Conservation (phyloP, 2,329 filamentous ascomycete genomes). For the Fusarium dimerum region DNA sequence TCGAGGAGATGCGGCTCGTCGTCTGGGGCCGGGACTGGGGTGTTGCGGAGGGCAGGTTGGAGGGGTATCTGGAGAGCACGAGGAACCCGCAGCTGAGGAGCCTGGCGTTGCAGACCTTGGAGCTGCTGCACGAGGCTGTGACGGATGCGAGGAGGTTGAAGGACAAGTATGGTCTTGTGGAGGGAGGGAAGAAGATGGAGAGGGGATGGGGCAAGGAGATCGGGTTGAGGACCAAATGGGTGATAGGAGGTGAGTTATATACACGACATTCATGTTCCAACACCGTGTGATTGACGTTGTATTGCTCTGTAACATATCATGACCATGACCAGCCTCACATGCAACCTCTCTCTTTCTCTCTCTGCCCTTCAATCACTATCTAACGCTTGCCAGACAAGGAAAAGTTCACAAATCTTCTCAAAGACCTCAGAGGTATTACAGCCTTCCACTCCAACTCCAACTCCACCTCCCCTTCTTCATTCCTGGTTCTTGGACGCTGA, state of each 20-base stretch:
- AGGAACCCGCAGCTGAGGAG: constrained; percentile 39
- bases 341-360: neutral
- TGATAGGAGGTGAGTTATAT: constrained; percentile 39
- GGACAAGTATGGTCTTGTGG: constrained; percentile 43
- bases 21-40: constrained; percentile 52
- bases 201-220: constrained; percentile 38
- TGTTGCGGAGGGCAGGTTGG: constrained; percentile 45
- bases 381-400: constrained; percentile 39
- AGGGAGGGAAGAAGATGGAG: constrained; percentile 29
- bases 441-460: neutral
- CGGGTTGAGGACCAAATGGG: constrained; percentile 43
- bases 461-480: neutral
- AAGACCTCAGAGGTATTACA: constrained; percentile 41
- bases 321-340: neutral
- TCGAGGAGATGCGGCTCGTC: constrained; percentile 50
- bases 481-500: neutral
- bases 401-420: constrained; percentile 43
- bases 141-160: constrained; percentile 45
- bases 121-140: constrained; percentile 45
- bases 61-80: constrained; percentile 42
- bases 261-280: neutral
- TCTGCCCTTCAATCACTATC: neutral
- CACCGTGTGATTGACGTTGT: neutral
- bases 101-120: constrained; percentile 44
- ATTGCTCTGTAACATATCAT: neutral